phyloP scores from a whole-genome alignment of 2,329 filamentous ascomycete genomes.

The Cladorrhinum sp. region DNA sequence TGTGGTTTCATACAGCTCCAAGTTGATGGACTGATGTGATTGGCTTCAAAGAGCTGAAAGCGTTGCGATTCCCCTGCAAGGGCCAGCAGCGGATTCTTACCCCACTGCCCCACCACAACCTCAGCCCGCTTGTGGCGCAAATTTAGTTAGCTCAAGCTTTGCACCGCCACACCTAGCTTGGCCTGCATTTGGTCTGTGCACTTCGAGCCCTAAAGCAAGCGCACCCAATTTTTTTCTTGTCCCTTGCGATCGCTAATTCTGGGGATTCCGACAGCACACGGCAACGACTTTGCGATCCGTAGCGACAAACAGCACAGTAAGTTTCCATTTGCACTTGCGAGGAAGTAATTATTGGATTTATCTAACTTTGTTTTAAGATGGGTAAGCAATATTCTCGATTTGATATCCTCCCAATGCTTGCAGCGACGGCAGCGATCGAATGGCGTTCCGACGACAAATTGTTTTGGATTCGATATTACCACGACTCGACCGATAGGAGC shows the following conservation, averaged over 20 bases:
- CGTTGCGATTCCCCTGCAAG: not conserved
- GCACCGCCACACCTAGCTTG: conserved; percentile 23
- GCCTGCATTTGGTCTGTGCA: conserved; percentile 23
- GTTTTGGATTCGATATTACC: not conserved
- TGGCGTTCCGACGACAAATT: conserved; percentile 7
- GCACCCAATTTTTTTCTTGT: conserved; percentile 29
- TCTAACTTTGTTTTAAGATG: conserved; percentile 46
- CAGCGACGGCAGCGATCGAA: conserved; percentile 17
- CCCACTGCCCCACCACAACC: conserved; percentile 1
- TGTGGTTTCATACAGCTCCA: not conserved
- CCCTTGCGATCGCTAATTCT: conserved; percentile 28
- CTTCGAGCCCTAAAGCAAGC: conserved; percentile 30
- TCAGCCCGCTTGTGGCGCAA: conserved; percentile 12
- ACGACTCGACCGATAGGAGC: not conserved
- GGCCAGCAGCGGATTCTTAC: not conserved
- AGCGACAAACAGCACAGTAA: conserved; percentile 48
- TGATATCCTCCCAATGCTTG: conserved; percentile 13
- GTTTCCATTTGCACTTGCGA: conserved; percentile 30
- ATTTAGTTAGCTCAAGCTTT: not conserved
- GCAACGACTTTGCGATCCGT: conserved; percentile 36
- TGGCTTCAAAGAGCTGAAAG: conserved; percentile 3
- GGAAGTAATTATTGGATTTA: not conserved
- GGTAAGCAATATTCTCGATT: conserved; percentile 49
- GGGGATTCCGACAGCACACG: conserved; percentile 37
- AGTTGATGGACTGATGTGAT: not conserved